phyloP scores from a whole-genome alignment of 441 rosid species.

The Arabidopsis hybrid region DNA sequence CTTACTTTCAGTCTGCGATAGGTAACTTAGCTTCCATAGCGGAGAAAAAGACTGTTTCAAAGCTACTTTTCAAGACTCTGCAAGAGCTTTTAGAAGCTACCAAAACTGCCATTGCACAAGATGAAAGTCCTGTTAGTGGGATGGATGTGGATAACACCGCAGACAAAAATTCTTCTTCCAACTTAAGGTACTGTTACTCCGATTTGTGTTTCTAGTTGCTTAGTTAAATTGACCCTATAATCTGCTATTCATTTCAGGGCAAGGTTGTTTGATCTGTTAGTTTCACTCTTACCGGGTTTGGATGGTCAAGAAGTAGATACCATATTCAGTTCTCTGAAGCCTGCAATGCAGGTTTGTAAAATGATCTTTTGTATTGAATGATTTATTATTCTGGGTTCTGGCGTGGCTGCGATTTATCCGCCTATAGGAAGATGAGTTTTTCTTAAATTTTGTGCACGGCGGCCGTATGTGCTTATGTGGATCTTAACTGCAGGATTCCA shows the following conservation, averaged over 20 bases:
- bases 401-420: slow-evolving; percentile 25
- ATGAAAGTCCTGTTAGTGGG: slow-evolving; percentile 50
- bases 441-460: neutral
- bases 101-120: slow-evolving; percentile 57
- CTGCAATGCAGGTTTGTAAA: slow-evolving; percentile 77
- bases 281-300: slow-evolving; percentile 85
- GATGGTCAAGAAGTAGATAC: slow-evolving; percentile 59
- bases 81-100: slow-evolving; percentile 71
- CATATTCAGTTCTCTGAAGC: slow-evolving; percentile 65
- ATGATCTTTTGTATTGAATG: slow-evolving; percentile 15
- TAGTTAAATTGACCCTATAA: slow-evolving; percentile 16
- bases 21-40: slow-evolving; percentile 84
- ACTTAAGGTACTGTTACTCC: slow-evolving; percentile 54
- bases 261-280: slow-evolving; percentile 76
- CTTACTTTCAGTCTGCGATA: slow-evolving; percentile 71
- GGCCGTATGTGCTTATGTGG: slow-evolving; percentile 15
- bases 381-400: slow-evolving; percentile 5
- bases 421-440: slow-evolving; percentile 14
- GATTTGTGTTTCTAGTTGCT: neutral
- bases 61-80: slow-evolving; percentile 68
- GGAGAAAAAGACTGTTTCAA: slow-evolving; percentile 59
- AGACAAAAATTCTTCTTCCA: slow-evolving; percentile 51
- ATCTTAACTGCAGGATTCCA: slow-evolving; percentile 65
- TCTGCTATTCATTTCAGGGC: slow-evolving; percentile 65
- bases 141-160: slow-evolving; percentile 64